Percentiles rank a stretch among this genome's conserved stretches.
Conservation (phyloP, 108 stramenopile genomes). For the Aureococcus anophagefferens region DNA sequence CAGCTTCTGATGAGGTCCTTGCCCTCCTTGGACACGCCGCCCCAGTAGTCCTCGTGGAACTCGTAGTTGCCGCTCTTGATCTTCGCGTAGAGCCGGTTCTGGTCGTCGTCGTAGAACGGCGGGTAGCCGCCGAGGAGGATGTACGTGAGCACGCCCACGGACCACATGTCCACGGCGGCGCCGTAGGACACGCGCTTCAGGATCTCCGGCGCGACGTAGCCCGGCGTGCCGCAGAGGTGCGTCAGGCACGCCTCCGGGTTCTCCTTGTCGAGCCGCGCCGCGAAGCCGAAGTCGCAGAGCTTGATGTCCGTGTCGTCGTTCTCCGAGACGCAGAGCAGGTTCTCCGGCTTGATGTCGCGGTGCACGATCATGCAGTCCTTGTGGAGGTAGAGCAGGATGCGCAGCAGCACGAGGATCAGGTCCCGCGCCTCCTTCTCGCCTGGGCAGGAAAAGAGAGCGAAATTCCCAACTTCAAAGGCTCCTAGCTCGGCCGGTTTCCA, state of each 20-base stretch:
- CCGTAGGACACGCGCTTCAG: slow-evolving; percentile 22
- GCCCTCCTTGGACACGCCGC: slow-evolving; percentile 62
- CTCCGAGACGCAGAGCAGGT: slow-evolving; percentile 12
- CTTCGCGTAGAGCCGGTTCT: neutral
- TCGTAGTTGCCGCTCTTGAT: slow-evolving; percentile 8
- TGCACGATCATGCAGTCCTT: too few species aligned
- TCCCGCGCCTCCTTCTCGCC: too few species aligned
- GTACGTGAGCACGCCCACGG: slow-evolving; percentile 87
- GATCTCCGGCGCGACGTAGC: slow-evolving; percentile 37
- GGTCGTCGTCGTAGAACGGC: slow-evolving; percentile 6
- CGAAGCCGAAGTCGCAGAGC: slow-evolving; percentile 27
- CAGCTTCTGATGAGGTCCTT: slow-evolving; percentile 74
- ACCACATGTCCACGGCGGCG: slow-evolving; percentile 82
- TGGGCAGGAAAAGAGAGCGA: too few species aligned
- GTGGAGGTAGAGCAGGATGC: too few species aligned
- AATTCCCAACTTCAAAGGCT: too few species aligned
- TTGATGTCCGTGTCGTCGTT: slow-evolving; percentile 16
- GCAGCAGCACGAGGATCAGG: too few species aligned
- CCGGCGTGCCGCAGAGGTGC: slow-evolving; percentile 80
- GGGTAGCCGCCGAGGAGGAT: slow-evolving; percentile 84
- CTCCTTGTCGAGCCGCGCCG: slow-evolving; percentile 35
- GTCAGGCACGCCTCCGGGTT: too few species aligned
- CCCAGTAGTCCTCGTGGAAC: slow-evolving; percentile 58
- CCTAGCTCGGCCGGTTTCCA: too few species aligned
- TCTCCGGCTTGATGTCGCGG: slow-evolving; percentile 35